Base-by-base conservation (phyloP, 2,329 filamentous ascomycete species). In the Calonectria multiphialidica region DNA sequence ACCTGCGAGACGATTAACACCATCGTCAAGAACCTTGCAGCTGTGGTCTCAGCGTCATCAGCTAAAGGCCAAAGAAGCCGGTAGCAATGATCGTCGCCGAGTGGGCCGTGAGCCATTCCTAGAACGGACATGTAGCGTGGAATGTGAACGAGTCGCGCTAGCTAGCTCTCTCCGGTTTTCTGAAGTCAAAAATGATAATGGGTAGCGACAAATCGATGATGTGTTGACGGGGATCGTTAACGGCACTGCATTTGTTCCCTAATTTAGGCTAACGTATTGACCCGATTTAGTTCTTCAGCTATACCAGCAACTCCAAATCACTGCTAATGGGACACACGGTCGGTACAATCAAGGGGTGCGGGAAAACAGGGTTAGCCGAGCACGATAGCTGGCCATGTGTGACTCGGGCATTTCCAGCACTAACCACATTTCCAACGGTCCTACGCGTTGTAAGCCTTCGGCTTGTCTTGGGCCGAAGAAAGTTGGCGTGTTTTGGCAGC, bases 391-490 rank as follows among this genome's bases (percentile, higher is more conserved):
- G 42, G 40, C 47, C 47, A 45, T 65, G 50, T 70, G 77, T 76
- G 76, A 78, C 72, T 78, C 76, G 68, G 73, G 68, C 50, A 42
- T 37, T 62, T 62, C 25, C 16, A 42, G 18, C 42, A 61, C 49
- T 40, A 53, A 44, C 49, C 47, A 30, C 49, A 77, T 47, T 30
- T 49, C 53, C 40, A 62, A 44, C 37, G 25, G 57, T 33, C 57
- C 37, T 62, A 62, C 35, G 37, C 5, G 35, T 50, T 55, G 62
- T 47, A 40, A 40, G 33, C 33, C 33, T 40, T 12, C 23, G 45
- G 16, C 62, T 25, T 59, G 35, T 25, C 35, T 25, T 59, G 33
- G 35, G n/a, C 33, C 33, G 35, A 23, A 37, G 35, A 59, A 40
- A 21, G 53, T 40, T 37, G 53, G 53, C 25, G 53, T 57, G 53